Evolutionary conservation across 192 early-diverging fungal genomes (phyloP), one percentile per base, ranked within the genome.

Genomic region (Ambispora gerdemannii): DNA sequence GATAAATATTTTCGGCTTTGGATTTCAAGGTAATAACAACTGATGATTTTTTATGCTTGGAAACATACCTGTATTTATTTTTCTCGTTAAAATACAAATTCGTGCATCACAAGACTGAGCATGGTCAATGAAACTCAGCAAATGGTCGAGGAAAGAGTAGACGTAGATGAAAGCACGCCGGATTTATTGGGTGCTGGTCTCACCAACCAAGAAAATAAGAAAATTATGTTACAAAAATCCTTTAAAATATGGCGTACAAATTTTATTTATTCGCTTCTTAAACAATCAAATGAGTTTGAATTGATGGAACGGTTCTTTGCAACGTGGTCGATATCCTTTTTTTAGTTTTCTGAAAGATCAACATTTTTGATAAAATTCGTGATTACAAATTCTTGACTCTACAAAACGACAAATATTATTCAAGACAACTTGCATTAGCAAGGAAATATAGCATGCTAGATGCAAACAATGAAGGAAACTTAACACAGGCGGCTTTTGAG

Each of bases 241-340:
- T 63, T 24, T 63, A 63, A 63, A 63, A 2, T 63, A 43, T 63
- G 61, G 61, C 34, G 61, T 38, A 35, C 28, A 25, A 63, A 43
- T 38, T 63, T 63, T 2, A 27, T 63, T 36, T 63, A 63, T 63
- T 35, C 31, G 22, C 38, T 63, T 38, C 17, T 63, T 25, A 11
- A 1, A 19, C 19, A 34, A 13, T 32, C 31, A 17, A 63, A 63
- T 63, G 20, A 63, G 25, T 17, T 38, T 3, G 15, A 15, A 24
- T 25, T 63, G 28, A 25, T 63, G 33, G 4, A 38, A 13, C 34
- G 38, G 38, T 63, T 24, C 27, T 63, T 63, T 63, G 8, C 11
- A 17, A 63, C 4, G 31, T 63, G 61, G 61, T 38, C 20, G 25
- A 63, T 63, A 63, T 63, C 61, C 61, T 63, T 63, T 63, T 63